These are phyloP conservation scores for Paramecium tetraurelia DNA, from an alignment of 73 alveolate genomes.

Conservation along the genomic window DNA sequence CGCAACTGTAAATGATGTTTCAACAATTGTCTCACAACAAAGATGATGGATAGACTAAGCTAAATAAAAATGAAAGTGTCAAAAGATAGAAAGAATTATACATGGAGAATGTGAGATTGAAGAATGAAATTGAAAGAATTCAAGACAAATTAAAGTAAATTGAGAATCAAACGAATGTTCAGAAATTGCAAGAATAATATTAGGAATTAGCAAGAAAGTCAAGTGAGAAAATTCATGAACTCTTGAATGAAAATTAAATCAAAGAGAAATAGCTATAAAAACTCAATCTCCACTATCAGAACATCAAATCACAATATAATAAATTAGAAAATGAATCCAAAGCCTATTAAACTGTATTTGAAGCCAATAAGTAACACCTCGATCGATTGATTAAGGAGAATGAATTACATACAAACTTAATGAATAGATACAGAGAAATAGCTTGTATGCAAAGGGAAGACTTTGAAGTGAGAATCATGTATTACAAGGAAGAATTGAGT, in stretches of 20 bases:
- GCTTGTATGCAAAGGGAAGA: constrained; percentile 22
- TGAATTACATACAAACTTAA: not conserved
- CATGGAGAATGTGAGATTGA: constrained; percentile 38
- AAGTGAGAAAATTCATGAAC: constrained; percentile 5
- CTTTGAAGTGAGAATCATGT: not conserved
- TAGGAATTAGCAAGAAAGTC: not conserved
- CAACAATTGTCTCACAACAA: not conserved
- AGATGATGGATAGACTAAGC: not conserved
- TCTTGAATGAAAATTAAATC: not conserved
- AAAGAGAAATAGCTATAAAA: constrained; percentile 29
- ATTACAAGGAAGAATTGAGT: not conserved
- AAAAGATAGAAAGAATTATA: constrained; percentile 17
- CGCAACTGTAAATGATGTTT: not conserved
- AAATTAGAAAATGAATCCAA: constrained; percentile 44
- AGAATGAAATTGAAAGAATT: constrained; percentile 2
- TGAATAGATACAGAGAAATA: constrained; percentile 9
- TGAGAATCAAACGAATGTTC: constrained; percentile 14
- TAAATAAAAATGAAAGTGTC: not conserved
- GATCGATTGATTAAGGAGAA: not conserved
- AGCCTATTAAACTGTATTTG: constrained; percentile 42
- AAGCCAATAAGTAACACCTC: not conserved
- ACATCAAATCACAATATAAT: not conserved
- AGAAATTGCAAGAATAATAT: not conserved
- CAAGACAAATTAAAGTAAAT: not conserved
- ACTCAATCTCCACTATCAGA: constrained; percentile 25